Conservation (phyloP, 139 green algal genomes). For the Tetradesmus lagerheimii region DNA sequence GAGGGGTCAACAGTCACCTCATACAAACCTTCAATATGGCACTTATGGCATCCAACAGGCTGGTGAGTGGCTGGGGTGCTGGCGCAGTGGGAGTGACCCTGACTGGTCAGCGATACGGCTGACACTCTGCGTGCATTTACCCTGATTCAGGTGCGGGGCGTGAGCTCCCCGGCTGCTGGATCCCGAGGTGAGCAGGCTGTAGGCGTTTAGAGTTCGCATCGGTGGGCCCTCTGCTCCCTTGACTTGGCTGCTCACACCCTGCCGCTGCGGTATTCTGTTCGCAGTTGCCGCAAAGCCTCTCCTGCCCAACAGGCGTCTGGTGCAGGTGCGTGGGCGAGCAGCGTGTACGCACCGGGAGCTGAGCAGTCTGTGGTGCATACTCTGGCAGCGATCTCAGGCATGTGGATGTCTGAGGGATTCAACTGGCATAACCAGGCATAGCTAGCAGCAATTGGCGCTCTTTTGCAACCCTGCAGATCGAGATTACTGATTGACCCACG, state of each 20-base stretch:
- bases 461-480: not conserved
- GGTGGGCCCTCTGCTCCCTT: not conserved
- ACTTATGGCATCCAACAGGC: constrained; percentile 1
- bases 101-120: not conserved
- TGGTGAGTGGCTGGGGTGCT: not conserved
- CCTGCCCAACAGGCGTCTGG: not conserved
- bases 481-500: not conserved
- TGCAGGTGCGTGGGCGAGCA: not conserved
- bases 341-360: not conserved
- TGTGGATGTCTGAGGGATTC: not conserved
- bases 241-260: not conserved
- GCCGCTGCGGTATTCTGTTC: not conserved
- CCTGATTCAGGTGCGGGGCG: constrained; percentile 13
- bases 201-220: constrained; percentile 22
- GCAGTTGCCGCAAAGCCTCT: constrained; percentile 13
- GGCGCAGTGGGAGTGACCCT: not conserved
- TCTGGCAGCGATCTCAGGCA: not conserved
- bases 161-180: constrained; percentile 27
- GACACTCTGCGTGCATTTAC: not conserved
- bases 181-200: constrained; percentile 7
- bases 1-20: not conserved
- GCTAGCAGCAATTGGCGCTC: not conserved
- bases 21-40: not conserved
- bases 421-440: not conserved
- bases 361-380: not conserved